Conservation (phyloP, 768 basidiomycete species). For the Boletus sensibilis region DNA sequence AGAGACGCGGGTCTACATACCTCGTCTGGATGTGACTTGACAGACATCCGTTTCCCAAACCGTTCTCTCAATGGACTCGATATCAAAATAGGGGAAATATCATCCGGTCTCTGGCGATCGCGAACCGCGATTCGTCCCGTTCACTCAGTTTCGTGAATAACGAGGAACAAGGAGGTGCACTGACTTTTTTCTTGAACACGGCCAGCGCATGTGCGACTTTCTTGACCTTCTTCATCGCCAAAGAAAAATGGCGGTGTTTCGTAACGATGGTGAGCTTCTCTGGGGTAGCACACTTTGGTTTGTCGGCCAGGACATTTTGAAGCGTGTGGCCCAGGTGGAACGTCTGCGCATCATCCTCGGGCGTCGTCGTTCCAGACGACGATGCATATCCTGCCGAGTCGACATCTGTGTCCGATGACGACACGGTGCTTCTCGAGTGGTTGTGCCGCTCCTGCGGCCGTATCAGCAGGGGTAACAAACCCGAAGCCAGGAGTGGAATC, state of each 20-base stretch:
- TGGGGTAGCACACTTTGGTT: not conserved
- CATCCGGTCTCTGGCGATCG: conserved; percentile 20
- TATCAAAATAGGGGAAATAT: conserved; percentile 23
- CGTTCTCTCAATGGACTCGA: conserved; percentile 30
- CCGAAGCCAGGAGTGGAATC: not conserved
- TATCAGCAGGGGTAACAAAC: not conserved
- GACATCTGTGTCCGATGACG: conserved; percentile 25
- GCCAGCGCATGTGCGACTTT: conserved; percentile 17
- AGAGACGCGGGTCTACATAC: conserved; percentile 13
- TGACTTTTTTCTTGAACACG: conserved; percentile 28
- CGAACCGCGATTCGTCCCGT: not conserved
- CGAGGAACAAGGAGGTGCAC: not conserved
- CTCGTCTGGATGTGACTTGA: conserved; percentile 26
- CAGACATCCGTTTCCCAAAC: conserved; percentile 30
- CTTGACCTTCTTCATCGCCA: conserved; percentile 26
- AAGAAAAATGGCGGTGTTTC: conserved; percentile 15
- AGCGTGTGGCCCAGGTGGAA: conserved; percentile 23
- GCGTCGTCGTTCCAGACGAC: conserved; percentile 33
- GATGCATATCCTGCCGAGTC: conserved; percentile 23
- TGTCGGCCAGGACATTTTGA: conserved; percentile 2
- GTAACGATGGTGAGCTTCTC: conserved; percentile 10
- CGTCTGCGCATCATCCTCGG: conserved; percentile 28
- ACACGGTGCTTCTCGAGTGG: not conserved
- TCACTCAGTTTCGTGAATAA: not conserved
- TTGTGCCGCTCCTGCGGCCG: not conserved